Conservation (phyloP, 176 grass and related monocot species). For the Microstegium vimineum region DNA sequence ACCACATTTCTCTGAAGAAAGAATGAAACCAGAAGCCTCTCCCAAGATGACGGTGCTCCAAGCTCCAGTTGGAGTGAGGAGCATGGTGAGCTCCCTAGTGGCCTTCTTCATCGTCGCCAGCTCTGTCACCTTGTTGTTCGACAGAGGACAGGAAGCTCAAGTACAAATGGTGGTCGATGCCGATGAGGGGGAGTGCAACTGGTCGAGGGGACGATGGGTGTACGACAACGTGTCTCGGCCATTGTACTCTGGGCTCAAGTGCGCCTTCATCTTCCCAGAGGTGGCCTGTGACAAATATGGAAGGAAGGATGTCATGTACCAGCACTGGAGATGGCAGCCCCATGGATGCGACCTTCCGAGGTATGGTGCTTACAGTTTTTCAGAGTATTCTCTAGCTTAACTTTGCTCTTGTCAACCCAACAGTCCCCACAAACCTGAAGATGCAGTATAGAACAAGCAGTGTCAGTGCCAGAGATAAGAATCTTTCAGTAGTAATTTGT, state of each 20-base stretch:
- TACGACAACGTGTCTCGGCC: conserved; percentile 60
- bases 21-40: conserved; percentile 21
- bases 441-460: no score
- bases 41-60: conserved; percentile 43
- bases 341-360: conserved; percentile 75
- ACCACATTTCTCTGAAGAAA: neutral
- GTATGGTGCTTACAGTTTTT: conserved; percentile 22
- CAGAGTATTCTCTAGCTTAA: neutral
- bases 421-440: no score
- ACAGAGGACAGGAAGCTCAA: conserved; percentile 21
- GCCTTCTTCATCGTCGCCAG: conserved; percentile 62
- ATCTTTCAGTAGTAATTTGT: no score
- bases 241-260: conserved; percentile 56
- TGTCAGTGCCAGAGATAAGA: no score
- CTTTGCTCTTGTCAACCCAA: no score
- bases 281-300: conserved; percentile 81
- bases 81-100: conserved; percentile 38
- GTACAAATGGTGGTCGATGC: no score
- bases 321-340: conserved; percentile 95
- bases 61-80: conserved; percentile 35
- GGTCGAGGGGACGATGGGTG: conserved; percentile 55
- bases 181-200: conserved; percentile 59
- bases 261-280: conserved; percentile 66
- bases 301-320: conserved; percentile 65
- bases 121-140: conserved; percentile 39